A percentile compares a stretch with the other conserved stretches of the same genome.
Conservation (phyloP, 257 asterid species). For the Voacanga thouarsii region DNA sequence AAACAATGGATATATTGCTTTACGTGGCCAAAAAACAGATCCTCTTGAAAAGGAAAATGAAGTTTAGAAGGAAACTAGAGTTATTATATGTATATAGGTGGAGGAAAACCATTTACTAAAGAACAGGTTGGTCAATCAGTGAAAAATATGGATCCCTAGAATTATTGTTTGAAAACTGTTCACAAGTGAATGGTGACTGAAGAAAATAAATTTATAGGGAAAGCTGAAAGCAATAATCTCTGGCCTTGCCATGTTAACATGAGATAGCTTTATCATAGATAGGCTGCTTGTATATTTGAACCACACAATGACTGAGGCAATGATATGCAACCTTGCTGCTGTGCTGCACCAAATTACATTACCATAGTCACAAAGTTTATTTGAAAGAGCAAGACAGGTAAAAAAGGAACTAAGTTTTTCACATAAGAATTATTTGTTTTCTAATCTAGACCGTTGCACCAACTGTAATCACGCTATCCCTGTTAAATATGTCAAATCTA, state of each 20-base stretch:
- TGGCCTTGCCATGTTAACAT: neutral
- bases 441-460: neutral
- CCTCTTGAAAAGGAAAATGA: neutral
- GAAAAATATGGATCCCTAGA: neutral
- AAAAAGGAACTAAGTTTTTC: neutral
- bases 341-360: neutral
- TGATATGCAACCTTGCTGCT: neutral
- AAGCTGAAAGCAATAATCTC: neutral
- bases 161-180: neutral
- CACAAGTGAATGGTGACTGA: neutral
- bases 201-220: neutral
- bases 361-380: neutral
- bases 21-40: neutral
- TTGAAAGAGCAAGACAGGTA: neutral
- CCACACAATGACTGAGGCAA: neutral
- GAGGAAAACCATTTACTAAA: neutral
- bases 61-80: neutral
- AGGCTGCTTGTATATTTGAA: neutral
- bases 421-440: neutral
- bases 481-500: neutral
- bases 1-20: neutral
- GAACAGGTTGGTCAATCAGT: neutral
- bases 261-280: neutral
- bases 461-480: neutral
- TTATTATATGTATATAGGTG: neutral